Evolutionary conservation across 1,284 basidiomycete genomes (phyloP), one percentile per base, ranked within the genome.

Genomic region (Cryptococcus hybrid): DNA sequence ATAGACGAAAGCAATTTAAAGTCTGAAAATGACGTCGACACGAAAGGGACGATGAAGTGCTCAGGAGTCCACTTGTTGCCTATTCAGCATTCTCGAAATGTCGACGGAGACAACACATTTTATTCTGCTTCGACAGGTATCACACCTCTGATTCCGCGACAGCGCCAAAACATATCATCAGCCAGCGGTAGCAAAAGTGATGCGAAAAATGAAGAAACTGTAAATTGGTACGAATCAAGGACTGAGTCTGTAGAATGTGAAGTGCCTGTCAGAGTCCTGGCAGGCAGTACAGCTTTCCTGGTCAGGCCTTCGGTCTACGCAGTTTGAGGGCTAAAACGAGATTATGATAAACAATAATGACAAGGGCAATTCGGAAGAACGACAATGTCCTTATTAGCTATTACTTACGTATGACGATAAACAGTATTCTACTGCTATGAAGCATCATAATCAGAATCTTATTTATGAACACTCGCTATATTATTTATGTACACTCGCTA

Each of bases 201-300:
- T 37, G 44, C n/a, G 56, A 47, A n/a, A 30, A 35, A 13, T 12
- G 36, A n/a, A 52, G 45, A 35, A 8, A 37, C 38, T 12, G 57
- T 34, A 18, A 66, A 49, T 35, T 70, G 65, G 64, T 55, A 57
- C 49, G 86, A 85, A 57, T 80, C 87, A 15, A 80, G 77, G 68
- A 81, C 87, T 34, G 90, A 94, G 81, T 88, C 86, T 59, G 89
- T 96, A 15, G 91, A 94, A 72, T 94, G 92, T 67, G 88, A 90
- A 74, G 87, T 96, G 50, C 90, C 90, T 15, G 85, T 96, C 56
- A 85, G 79, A 65, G 88, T 94, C 3, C 90, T 88, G 82, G 87
- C 92, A 12, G 89, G 90, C 34, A 92, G 92, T 75, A 93, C 92
- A 7, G 88, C 88, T 52, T 93, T 90, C 51, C 62, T 74, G 18